Percentiles rank a stretch among this genome's conserved stretches.
phyloP scores from a whole-genome alignment of 345 rosid species.

The Syzygium jambos region DNA sequence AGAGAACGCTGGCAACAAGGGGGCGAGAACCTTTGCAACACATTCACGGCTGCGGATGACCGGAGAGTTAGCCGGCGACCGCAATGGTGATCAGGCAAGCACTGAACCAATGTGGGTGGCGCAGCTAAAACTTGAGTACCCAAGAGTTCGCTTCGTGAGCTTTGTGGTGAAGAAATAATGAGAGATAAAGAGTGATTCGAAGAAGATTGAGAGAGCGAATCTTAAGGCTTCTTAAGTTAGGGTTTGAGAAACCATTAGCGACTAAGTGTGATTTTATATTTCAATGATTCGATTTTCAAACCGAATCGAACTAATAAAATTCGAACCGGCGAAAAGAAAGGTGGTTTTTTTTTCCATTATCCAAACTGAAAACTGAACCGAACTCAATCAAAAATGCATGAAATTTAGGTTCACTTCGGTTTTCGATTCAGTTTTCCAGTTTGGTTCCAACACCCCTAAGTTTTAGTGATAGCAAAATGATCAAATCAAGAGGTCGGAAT shows the following conservation, averaged over 20 bases:
- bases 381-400: accelerated
- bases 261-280: not conserved
- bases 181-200: not conserved
- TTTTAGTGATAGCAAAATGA: not conserved
- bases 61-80: not conserved
- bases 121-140: not conserved
- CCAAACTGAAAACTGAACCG: too few relatives aligned
- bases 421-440: too few relatives aligned
- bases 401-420: too few relatives aligned
- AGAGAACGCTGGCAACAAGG: not conserved
- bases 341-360: not conserved
- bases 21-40: not conserved
- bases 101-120: not conserved
- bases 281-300: too few relatives aligned
- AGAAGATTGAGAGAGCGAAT: not conserved
- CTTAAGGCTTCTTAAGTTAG: not conserved
- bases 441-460: too few relatives aligned
- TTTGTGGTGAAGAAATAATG: not conserved
- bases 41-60: not conserved
- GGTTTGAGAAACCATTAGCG: not conserved
- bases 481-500: not conserved
- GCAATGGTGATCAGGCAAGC: not conserved
- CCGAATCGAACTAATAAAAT: too few relatives aligned
- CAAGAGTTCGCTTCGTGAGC: not conserved
- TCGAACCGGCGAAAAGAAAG: not conserved